phyloP scores from a whole-genome alignment of 2,329 filamentous ascomycete genomes.

The Rhynchosporium agropyri region DNA sequence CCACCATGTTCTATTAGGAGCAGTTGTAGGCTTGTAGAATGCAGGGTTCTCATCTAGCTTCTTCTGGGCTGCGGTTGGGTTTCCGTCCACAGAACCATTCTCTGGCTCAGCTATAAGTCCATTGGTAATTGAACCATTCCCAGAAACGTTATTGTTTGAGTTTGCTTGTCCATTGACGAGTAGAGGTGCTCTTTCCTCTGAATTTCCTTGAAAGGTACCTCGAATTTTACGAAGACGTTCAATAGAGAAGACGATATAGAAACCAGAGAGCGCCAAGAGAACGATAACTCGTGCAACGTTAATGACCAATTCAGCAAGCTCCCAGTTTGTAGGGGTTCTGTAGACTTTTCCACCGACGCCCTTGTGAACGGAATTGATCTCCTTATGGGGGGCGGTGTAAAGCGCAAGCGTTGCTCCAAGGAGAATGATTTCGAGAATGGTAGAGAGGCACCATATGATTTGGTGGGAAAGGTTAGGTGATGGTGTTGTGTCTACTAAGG shows the following conservation, averaged over 20 bases:
- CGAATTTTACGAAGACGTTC: slow-evolving; percentile 36
- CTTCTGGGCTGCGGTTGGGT: slow-evolving; percentile 45
- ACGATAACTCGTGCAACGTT: slow-evolving; percentile 70
- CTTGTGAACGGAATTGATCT: slow-evolving; percentile 48
- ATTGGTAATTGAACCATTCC: slow-evolving; percentile 46
- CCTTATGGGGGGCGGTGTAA: slow-evolving; percentile 68
- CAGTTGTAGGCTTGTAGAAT: slow-evolving; percentile 86
- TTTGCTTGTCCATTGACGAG: slow-evolving; percentile 50
- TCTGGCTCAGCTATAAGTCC: slow-evolving; percentile 16
- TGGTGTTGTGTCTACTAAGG: slow-evolving; percentile 79
- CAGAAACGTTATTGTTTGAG: slow-evolving; percentile 39
- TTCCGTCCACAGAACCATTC: slow-evolving; percentile 39
- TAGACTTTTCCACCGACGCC: slow-evolving; percentile 45
- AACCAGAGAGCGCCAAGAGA: slow-evolving; percentile 54
- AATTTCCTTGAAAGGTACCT: slow-evolving; percentile 21
- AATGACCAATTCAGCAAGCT: slow-evolving; percentile 66
- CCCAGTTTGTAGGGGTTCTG: slow-evolving; percentile 54
- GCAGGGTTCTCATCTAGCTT: slow-evolving; percentile 65
- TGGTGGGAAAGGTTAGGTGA: slow-evolving; percentile 82
- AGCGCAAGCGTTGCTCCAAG: slow-evolving; percentile 69
- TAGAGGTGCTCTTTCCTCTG: slow-evolving; percentile 64
- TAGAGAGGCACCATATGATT: slow-evolving; percentile 73
- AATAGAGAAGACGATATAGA: slow-evolving; percentile 60
- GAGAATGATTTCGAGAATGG: slow-evolving; percentile 74
- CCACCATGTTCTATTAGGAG: slow-evolving; percentile 90